Evolutionary conservation across 202 grass and related monocot genomes (phyloP).

Genomic region (Schoenoplectus triqueter): DNA sequence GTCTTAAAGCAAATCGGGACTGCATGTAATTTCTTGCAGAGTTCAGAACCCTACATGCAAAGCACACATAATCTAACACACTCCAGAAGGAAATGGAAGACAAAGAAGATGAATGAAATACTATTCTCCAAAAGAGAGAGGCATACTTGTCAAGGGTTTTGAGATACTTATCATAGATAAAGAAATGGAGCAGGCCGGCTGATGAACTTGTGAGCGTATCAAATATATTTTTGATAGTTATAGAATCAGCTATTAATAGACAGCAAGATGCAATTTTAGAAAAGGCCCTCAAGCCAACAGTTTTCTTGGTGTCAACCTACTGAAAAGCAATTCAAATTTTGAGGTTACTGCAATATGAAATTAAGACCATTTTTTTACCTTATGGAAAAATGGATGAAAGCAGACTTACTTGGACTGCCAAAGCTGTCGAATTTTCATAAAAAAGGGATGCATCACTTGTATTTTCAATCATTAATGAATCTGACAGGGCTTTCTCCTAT

Average conservation of each 20-base stretch:
- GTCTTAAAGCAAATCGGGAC: constrained; percentile 43
- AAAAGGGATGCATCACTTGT: constrained; percentile 78
- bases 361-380: background rate
- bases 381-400: background rate
- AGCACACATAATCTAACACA: constrained; percentile 30
- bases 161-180: constrained; percentile 89
- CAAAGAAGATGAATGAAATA: constrained; percentile 16
- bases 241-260: constrained; percentile 73
- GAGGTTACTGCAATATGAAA: constrained; percentile 32
- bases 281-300: constrained; percentile 69
- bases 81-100: background rate
- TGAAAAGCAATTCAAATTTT: constrained; percentile 37
- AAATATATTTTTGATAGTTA: constrained; percentile 88
- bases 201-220: constrained; percentile 76
- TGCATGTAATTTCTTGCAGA: constrained; percentile 58
- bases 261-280: constrained; percentile 65
- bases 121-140: constrained; percentile 33
- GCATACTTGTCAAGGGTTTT: constrained; percentile 80
- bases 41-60: constrained; percentile 54
- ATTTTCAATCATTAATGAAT: constrained; percentile 58
- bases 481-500: constrained; percentile 39
- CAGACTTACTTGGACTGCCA: constrained; percentile 74
- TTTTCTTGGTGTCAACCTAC: constrained; percentile 83
- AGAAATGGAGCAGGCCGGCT: constrained; percentile 69
- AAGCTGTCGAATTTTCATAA: constrained; percentile 78